Percentiles rank a stretch among this genome's conserved stretches.
Evolutionary conservation across 2,329 filamentous ascomycete species (phyloP).

Genomic region (Alternaria postmessia): DNA sequence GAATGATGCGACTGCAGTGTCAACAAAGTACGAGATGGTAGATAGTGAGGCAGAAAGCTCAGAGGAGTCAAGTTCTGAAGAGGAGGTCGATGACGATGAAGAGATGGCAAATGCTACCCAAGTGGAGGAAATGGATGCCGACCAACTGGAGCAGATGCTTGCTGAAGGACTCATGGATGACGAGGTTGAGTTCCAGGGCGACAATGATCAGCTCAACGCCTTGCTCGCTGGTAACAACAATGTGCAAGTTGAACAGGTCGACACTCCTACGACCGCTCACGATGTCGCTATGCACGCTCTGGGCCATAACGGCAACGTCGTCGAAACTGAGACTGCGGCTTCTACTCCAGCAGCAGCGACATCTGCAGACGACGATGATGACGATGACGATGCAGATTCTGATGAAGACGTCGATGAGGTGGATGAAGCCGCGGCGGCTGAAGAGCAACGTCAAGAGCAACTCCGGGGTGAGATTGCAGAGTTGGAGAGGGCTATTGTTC

Average conservation of each 20-base stretch:
- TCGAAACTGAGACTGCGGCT: slow-evolving; percentile 42
- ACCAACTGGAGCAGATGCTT: slow-evolving; percentile 48
- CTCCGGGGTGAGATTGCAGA: slow-evolving; percentile 64
- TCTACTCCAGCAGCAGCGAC: slow-evolving; percentile 45
- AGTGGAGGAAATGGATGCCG: slow-evolving; percentile 50
- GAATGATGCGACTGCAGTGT: slow-evolving; percentile 70
- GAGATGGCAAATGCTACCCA: slow-evolving; percentile 51
- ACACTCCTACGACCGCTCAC: slow-evolving; percentile 47
- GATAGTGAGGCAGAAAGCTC: slow-evolving; percentile 56
- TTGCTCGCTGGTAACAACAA: slow-evolving; percentile 36
- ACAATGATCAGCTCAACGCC: slow-evolving; percentile 43
- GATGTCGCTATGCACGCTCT: slow-evolving; percentile 51
- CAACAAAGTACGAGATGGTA: slow-evolving; percentile 65
- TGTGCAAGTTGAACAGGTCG: slow-evolving; percentile 43
- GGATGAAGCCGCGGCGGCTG: slow-evolving; percentile 57
- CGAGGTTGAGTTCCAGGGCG: slow-evolving; percentile 41
- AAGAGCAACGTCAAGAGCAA: slow-evolving; percentile 56
- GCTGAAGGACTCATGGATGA: slow-evolving; percentile 48
- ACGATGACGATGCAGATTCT: slow-evolving; percentile 57
- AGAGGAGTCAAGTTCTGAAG: slow-evolving; percentile 48
- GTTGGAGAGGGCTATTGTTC: slow-evolving; percentile 60
- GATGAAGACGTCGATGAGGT: slow-evolving; percentile 57
- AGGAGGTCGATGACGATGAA: slow-evolving; percentile 50
- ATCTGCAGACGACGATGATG: slow-evolving; percentile 51
- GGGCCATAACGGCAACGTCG: slow-evolving; percentile 33